phyloP scores from a whole-genome alignment of 345 rosid genomes.

The Zanthoxylum bungeanum region DNA sequence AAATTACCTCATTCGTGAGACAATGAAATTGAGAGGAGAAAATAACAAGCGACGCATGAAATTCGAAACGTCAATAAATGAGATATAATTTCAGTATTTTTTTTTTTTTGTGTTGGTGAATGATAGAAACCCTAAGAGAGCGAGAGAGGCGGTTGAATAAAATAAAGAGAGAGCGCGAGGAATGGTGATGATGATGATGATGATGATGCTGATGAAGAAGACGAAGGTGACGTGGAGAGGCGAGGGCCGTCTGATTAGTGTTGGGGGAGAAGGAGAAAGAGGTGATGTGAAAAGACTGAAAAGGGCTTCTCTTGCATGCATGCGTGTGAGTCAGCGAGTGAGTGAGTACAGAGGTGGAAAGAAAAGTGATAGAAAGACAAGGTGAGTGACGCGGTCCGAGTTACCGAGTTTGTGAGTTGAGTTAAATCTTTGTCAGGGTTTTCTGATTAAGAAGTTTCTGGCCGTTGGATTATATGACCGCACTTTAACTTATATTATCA shows the following conservation, averaged over 20 bases:
- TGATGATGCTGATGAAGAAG: constrained; percentile 74
- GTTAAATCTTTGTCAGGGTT: neutral
- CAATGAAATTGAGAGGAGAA: constrained; percentile 6
- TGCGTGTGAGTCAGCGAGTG: neutral
- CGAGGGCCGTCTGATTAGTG: constrained; percentile 52
- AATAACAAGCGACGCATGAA: constrained; percentile 13
- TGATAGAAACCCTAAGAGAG: constrained; percentile 57
- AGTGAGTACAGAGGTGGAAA: constrained; percentile 16
- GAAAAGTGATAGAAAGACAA: constrained; percentile 13
- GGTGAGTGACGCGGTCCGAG: constrained; percentile 26
- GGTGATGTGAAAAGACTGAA: constrained; percentile 56
- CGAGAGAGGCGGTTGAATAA: constrained; percentile 15
- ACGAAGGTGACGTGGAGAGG: constrained; percentile 80
- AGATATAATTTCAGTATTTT: neutral
- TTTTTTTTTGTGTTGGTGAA: constrained; percentile 16
- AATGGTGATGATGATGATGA: constrained; percentile 33
- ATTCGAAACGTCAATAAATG: constrained; percentile 9
- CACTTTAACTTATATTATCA: neutral
- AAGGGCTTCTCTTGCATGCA: constrained; percentile 33
- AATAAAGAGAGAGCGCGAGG: constrained; percentile 24
- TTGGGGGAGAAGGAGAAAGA: constrained; percentile 7
- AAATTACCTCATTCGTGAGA: constrained; percentile 31
- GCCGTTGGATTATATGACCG: constrained; percentile 21
- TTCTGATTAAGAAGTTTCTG: constrained; percentile 11
- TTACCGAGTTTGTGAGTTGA: neutral